A percentile compares a stretch with the other conserved stretches of the same genome.
These are phyloP conservation scores for Fragaria iinumae DNA, from an alignment of 306 rosid genomes.

Conservation along the genomic window DNA sequence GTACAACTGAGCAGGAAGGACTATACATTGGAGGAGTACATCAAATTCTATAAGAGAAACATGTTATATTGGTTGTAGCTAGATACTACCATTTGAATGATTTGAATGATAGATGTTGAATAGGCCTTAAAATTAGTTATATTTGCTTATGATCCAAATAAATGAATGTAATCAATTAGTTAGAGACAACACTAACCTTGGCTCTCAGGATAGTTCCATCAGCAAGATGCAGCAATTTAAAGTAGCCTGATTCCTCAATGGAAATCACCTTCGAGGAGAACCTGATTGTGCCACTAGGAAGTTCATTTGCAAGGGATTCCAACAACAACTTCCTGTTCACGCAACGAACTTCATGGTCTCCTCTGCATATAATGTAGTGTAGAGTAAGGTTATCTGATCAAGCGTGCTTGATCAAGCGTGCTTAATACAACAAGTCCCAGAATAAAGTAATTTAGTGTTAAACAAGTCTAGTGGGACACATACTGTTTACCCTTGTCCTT, in stretches of 20 bases:
- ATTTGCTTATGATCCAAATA: too few relatives aligned
- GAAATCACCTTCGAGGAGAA: slow-evolving; percentile 58
- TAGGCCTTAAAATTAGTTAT: too few relatives aligned
- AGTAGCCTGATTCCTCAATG: slow-evolving; percentile 46
- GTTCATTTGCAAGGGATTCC: slow-evolving; percentile 55
- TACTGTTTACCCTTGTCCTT: slow-evolving; percentile 21
- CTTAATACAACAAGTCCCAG: too few relatives aligned
- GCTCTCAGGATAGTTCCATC: slow-evolving; percentile 57
- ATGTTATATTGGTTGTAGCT: too few relatives aligned
- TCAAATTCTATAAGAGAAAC: too few relatives aligned
- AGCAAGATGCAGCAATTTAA: slow-evolving; percentile 50
- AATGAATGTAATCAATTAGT: too few relatives aligned
- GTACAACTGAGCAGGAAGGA: too few relatives aligned
- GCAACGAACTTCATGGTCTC: slow-evolving; percentile 39
- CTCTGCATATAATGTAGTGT: slow-evolving; percentile 14
- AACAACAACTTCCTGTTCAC: slow-evolving; percentile 39
- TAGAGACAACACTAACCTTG: slow-evolving; percentile 28
- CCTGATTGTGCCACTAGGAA: slow-evolving; percentile 53
- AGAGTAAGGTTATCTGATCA: background rate
- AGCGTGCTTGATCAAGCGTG: background rate
- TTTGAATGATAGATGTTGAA: too few relatives aligned
- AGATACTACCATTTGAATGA: too few relatives aligned
- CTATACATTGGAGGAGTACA: too few relatives aligned
- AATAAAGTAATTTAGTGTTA: background rate
- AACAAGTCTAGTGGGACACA: slow-evolving; percentile 17